These are phyloP conservation scores for sunflower (Helianthus annuus) DNA, from an alignment of 129 eudicot species.

Conservation along the genomic window DNA sequence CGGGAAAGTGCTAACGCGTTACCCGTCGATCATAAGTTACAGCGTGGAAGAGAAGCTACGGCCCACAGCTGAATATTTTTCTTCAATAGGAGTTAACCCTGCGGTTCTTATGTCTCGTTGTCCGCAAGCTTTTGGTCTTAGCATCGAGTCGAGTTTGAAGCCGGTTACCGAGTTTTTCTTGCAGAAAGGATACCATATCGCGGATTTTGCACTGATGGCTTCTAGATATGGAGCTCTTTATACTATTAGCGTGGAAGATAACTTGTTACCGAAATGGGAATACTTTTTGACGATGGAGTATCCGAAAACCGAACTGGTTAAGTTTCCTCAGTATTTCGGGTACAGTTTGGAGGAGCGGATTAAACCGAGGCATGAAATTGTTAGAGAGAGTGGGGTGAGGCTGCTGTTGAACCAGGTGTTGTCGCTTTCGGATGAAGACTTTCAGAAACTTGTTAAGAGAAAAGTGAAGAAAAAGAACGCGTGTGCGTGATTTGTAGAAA, in stretches of 20 bases:
- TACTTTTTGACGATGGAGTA: conserved; percentile 73
- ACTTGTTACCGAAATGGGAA: conserved; percentile 82
- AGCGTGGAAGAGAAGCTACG: conserved; percentile 82
- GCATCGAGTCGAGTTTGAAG: conserved; percentile 73
- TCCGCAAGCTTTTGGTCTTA: conserved; percentile 86
- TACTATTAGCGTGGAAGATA: conserved; percentile 48
- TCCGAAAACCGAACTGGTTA: conserved; percentile 62
- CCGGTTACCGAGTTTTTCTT: conserved; percentile 78
- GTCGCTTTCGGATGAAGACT: conserved; percentile 60
- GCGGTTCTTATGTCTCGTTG: conserved; percentile 54
- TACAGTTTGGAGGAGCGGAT: conserved; percentile 86
- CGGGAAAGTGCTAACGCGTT: conserved; percentile 78
- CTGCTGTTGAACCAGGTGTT: conserved; percentile 74
- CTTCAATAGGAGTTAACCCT: conserved; percentile 60
- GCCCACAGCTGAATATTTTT: conserved; percentile 71
- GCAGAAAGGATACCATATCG: conserved; percentile 63
- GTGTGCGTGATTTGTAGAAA: conserved; percentile 34
- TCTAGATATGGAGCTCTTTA: conserved; percentile 74
- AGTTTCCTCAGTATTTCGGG: conserved; percentile 89
- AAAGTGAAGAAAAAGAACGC: conserved; percentile 60
- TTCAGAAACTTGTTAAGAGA: conserved; percentile 57
- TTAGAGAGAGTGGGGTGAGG: conserved; percentile 60
- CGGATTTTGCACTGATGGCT: conserved; percentile 63
- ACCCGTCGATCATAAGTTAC: conserved; percentile 80
- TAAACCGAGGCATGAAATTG: conserved; percentile 68